Evolutionary conservation across 2,329 filamentous ascomycete genomes (phyloP).

Genomic region (Aspergillus novofumigatus): DNA sequence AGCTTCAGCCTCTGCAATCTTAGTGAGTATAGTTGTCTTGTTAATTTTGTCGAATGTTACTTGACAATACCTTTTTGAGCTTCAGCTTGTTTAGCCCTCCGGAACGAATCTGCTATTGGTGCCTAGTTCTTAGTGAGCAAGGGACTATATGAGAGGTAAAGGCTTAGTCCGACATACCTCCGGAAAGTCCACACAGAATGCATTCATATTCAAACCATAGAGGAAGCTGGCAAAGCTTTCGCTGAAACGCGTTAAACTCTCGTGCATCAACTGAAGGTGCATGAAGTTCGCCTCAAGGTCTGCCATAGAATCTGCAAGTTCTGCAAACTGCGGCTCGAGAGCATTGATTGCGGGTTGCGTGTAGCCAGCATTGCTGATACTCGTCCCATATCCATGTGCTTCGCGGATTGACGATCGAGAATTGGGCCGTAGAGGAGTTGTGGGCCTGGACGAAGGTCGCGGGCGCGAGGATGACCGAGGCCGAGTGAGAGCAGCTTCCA

Average conservation of each 20-base stretch:
- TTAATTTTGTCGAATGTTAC: neutral
- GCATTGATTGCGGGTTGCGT: slow-evolving; percentile 65
- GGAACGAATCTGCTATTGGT: slow-evolving; percentile 79
- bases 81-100: slow-evolving; percentile 58
- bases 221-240: slow-evolving; percentile 95
- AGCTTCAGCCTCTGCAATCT: slow-evolving; percentile 30
- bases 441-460: slow-evolving; percentile 68
- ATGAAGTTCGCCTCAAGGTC: slow-evolving; percentile 97
- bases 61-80: slow-evolving; percentile 43
- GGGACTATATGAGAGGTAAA: neutral
- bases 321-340: slow-evolving; percentile 86
- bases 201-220: slow-evolving; percentile 98
- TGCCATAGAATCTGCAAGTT: slow-evolving; percentile 88
- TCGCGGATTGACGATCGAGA: slow-evolving; percentile 86
- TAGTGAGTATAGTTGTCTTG: slow-evolving; percentile 5
- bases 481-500: slow-evolving; percentile 34
- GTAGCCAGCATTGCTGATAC: slow-evolving; percentile 31
- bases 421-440: slow-evolving; percentile 84
- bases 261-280: slow-evolving; percentile 95
- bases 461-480: slow-evolving; percentile 61
- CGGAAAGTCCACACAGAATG: slow-evolving; percentile 95
- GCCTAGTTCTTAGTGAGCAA: slow-evolving; percentile 51
- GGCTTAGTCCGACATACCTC: slow-evolving; percentile 56
- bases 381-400: slow-evolving; percentile 54
- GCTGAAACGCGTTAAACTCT: slow-evolving; percentile 86